Evolutionary conservation across 2,329 filamentous ascomycete genomes (phyloP).

Genomic region (Orbilia brochopaga): DNA sequence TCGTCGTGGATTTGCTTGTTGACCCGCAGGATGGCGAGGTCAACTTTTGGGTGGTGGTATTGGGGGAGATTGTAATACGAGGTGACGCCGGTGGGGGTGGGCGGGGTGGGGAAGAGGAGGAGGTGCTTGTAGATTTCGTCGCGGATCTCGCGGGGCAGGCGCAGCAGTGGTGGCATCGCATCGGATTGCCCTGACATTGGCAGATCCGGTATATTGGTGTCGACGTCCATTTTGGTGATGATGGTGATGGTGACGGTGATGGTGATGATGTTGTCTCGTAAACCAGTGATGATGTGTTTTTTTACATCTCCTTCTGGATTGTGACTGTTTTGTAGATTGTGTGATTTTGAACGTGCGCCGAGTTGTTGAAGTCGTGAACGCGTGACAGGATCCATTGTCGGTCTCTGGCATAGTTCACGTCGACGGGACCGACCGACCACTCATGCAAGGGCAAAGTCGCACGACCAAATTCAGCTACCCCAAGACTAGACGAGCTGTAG

Average conservation of each 20-base stretch:
- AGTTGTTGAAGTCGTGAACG: too few relatives aligned
- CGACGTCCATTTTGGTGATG: too few relatives aligned
- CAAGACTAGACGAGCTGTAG: too few relatives aligned
- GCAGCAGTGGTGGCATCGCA: conserved; percentile 11
- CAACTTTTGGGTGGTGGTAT: background rate
- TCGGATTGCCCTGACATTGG: background rate
- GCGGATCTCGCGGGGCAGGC: conserved; percentile 35
- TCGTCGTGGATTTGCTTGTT: background rate
- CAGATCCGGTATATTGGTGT: background rate
- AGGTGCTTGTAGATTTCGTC: conserved; percentile 36
- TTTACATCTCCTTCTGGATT: too few relatives aligned
- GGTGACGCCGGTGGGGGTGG: background rate
- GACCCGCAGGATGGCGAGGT: background rate
- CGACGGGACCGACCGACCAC: too few relatives aligned
- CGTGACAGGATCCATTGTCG: too few relatives aligned
- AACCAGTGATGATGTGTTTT: too few relatives aligned
- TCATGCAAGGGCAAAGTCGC: too few relatives aligned
- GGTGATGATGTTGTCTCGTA: background rate
- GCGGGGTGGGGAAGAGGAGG: conserved; percentile 4
- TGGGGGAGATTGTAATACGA: background rate
- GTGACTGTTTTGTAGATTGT: too few relatives aligned
- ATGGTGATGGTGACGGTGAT: background rate
- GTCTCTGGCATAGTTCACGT: too few relatives aligned
- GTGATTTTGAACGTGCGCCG: too few relatives aligned
- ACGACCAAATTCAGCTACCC: too few relatives aligned